Evolutionary conservation across 75 land plant genomes (phyloP).

Genomic region (Pinus tabuliformis): DNA sequence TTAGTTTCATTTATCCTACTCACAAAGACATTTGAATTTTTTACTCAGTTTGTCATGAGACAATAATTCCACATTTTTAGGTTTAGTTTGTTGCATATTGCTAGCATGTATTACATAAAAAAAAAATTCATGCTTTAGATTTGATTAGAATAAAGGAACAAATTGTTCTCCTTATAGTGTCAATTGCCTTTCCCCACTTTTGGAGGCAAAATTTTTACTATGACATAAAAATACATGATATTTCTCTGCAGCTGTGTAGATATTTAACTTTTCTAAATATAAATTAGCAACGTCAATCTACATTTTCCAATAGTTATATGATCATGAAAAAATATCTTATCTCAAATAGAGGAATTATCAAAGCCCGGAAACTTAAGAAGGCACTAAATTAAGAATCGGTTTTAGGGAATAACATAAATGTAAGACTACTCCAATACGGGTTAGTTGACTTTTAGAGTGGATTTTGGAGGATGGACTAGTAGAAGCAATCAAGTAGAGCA

Average conservation of each 20-base stretch:
- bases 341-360: neutral
- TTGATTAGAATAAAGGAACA: neutral
- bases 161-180: neutral
- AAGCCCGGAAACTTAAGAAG: neutral
- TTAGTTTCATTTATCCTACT: neutral
- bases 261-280: neutral
- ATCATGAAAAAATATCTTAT: neutral
- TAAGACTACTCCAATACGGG: neutral
- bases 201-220: neutral
- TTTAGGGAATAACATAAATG: neutral
- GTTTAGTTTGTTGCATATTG: neutral
- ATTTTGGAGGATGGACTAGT: conserved; percentile 20
- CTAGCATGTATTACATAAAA: neutral
- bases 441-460: neutral
- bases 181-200: neutral
- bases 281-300: neutral
- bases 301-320: neutral
- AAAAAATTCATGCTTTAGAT: too few species aligned
- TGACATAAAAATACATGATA: neutral
- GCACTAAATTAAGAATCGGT: neutral
- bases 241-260: neutral
- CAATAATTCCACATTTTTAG: neutral
- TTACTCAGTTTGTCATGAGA: neutral
- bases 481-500: conserved; percentile 79
- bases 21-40: neutral